Conservation (phyloP, 495 filamentous ascomycete species). For the Barbatosphaeria neglecta region DNA sequence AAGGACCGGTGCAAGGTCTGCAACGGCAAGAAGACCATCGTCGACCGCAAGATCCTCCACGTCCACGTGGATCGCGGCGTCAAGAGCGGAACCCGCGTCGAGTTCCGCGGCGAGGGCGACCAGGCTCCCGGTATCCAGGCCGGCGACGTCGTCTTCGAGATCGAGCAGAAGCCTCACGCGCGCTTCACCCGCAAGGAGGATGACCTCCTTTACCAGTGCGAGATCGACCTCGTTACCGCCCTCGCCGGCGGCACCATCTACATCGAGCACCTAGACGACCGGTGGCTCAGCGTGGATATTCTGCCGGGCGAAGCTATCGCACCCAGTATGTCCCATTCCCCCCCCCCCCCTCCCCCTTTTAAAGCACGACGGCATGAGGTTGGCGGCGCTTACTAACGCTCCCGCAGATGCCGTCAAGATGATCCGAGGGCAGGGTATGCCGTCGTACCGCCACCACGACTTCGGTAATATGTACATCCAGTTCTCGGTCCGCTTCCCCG, state of each 20-base stretch:
- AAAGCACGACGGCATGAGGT: not conserved
- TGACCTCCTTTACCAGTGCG: slow-evolving; percentile 88
- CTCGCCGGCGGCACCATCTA: slow-evolving; percentile 79
- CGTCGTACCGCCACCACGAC: slow-evolving; percentile 90
- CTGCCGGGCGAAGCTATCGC: slow-evolving; percentile 86
- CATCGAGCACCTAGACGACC: slow-evolving; percentile 93
- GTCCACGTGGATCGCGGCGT: slow-evolving; percentile 96
- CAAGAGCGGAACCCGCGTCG: slow-evolving; percentile 84
- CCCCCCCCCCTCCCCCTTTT: slow-evolving; percentile 7
- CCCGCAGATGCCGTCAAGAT: slow-evolving; percentile 74
- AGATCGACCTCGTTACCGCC: slow-evolving; percentile 93
- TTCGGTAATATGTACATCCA: slow-evolving; percentile 94
- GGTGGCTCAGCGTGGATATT: slow-evolving; percentile 88
- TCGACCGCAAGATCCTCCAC: slow-evolving; percentile 95
- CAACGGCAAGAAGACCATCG: slow-evolving; percentile 90
- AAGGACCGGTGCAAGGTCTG: slow-evolving; percentile 94
- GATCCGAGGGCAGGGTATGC: slow-evolving; percentile 96
- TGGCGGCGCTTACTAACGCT: slow-evolving; percentile 5
- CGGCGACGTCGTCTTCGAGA: slow-evolving; percentile 94
- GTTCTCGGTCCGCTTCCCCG: slow-evolving; percentile 95
- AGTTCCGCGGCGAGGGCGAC: slow-evolving; percentile 93
- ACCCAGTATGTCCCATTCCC: slow-evolving; percentile 55
- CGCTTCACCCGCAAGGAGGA: slow-evolving; percentile 95
- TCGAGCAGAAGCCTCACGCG: slow-evolving; percentile 92
- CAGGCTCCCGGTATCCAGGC: slow-evolving; percentile 86